These are phyloP conservation scores for Macrolepiota fuliginosa DNA, from an alignment of 768 basidiomycete species.

Conservation along the genomic window DNA sequence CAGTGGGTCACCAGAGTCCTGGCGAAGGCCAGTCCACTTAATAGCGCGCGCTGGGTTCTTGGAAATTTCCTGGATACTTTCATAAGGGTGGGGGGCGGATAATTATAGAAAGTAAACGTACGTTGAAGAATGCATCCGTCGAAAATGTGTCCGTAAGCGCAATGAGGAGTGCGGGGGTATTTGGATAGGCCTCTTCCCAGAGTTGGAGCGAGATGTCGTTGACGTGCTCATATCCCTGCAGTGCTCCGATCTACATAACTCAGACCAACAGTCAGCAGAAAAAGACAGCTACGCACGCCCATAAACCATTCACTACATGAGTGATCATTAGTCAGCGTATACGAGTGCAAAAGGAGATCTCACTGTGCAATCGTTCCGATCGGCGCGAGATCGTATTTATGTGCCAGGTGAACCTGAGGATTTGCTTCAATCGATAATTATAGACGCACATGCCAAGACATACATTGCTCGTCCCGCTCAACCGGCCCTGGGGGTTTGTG, in stretches of 20 bases:
- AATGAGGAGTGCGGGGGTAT: constrained; percentile 48
- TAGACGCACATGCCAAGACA: constrained; percentile 15
- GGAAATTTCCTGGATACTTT: constrained; percentile 48
- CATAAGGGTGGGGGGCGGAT: neutral
- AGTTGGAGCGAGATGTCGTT: constrained; percentile 74
- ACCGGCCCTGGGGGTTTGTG: constrained; percentile 37
- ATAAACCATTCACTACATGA: constrained; percentile 78
- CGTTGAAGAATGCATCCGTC: constrained; percentile 81
- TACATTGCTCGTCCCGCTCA: constrained; percentile 93
- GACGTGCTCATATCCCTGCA: constrained; percentile 77
- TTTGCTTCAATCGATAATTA: constrained; percentile 1
- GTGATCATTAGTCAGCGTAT: neutral
- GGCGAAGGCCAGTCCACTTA: constrained; percentile 82
- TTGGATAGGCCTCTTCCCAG: constrained; percentile 79
- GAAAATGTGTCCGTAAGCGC: constrained; percentile 97
- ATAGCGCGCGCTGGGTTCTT: constrained; percentile 55
- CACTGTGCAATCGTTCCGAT: constrained; percentile 89
- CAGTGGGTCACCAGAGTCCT: constrained; percentile 92
- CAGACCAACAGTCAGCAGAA: neutral
- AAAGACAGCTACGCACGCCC: constrained; percentile 51
- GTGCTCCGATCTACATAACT: constrained; percentile 64
- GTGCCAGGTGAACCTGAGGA: constrained; percentile 78
- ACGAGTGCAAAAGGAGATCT: constrained; percentile 24
- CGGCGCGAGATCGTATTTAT: constrained; percentile 60
- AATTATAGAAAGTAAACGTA: constrained; percentile 19